Evolutionary conservation across 768 basidiomycete species (phyloP).

Genomic region (Boletales sp.): DNA sequence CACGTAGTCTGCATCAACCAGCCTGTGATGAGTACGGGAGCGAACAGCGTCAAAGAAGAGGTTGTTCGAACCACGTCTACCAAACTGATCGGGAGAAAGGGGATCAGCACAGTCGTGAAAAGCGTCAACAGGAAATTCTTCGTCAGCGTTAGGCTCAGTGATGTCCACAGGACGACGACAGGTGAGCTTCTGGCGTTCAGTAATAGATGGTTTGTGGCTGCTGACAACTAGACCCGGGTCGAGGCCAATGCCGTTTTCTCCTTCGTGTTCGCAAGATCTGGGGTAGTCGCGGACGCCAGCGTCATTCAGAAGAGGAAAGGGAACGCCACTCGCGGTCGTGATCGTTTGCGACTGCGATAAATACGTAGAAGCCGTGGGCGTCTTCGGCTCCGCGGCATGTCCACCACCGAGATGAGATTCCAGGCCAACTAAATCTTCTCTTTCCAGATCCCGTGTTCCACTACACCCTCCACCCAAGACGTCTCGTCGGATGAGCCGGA

Average conservation of each 20-base stretch:
- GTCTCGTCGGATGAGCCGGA: slow-evolving; percentile 41
- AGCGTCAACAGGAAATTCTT: slow-evolving; percentile 12
- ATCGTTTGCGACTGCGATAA: slow-evolving; percentile 30
- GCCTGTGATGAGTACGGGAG: slow-evolving; percentile 23
- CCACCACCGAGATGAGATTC: slow-evolving; percentile 31
- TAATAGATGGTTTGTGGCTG: slow-evolving; percentile 7
- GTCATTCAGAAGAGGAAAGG: slow-evolving; percentile 24
- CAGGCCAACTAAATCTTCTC: slow-evolving; percentile 22
- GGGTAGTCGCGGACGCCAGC: slow-evolving; percentile 16
- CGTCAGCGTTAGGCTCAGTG: slow-evolving; percentile 12
- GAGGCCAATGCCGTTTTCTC: slow-evolving; percentile 6
- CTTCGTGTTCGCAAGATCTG: slow-evolving; percentile 21
- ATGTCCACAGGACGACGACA: slow-evolving; percentile 16
- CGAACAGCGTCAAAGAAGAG: slow-evolving; percentile 38
- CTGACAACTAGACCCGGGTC: slow-evolving; percentile 10
- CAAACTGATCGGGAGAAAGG: slow-evolving; percentile 20
- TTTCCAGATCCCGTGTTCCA: slow-evolving; percentile 24
- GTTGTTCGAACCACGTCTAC: slow-evolving; percentile 35
- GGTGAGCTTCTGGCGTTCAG: slow-evolving; percentile 18
- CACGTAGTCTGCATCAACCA: slow-evolving; percentile 18
- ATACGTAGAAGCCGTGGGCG: slow-evolving; percentile 33
- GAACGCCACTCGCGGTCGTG: slow-evolving; percentile 20
- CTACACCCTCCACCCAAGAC: slow-evolving; percentile 17
- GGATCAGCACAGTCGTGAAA: slow-evolving; percentile 10
- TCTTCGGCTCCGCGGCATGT: slow-evolving; percentile 36